Conservation (phyloP, 2,329 filamentous ascomycete species). For the Cladophialophora exuberans region DNA sequence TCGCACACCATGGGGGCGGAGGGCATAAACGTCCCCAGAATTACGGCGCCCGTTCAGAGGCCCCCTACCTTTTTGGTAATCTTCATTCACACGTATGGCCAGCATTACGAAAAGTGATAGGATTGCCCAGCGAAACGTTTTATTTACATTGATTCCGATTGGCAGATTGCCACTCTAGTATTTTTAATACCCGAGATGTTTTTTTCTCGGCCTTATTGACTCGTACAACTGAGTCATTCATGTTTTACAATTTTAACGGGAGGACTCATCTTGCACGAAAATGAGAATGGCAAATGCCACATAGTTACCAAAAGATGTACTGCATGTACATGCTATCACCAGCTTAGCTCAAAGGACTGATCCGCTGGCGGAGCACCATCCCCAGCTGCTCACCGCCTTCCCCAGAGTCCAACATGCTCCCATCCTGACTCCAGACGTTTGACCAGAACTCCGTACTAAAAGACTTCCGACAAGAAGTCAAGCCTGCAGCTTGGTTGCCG, state of each 20-base stretch:
- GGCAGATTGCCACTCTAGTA: too few relatives aligned
- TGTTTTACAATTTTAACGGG: too few relatives aligned
- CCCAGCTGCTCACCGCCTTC: neutral
- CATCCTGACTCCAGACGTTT: slow-evolving; percentile 8
- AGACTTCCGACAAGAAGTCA: neutral
- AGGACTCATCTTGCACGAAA: too few relatives aligned
- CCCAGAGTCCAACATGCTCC: neutral
- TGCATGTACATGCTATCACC: too few relatives aligned
- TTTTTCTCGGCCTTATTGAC: too few relatives aligned
- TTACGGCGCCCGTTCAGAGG: too few relatives aligned
- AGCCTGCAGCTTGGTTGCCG: neutral
- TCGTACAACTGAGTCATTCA: too few relatives aligned
- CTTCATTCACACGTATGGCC: neutral
- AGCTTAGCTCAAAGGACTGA: neutral
- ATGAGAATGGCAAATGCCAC: too few relatives aligned
- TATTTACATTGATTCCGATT: slow-evolving; percentile 7
- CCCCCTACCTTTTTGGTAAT: neutral
- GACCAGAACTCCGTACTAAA: slow-evolving; percentile 3
- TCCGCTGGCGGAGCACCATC: neutral
- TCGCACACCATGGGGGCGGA: neutral
- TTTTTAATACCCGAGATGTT: too few relatives aligned
- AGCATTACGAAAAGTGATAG: slow-evolving; percentile 1
- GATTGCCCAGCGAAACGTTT: slow-evolving; percentile 6
- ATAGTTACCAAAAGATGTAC: too few relatives aligned
- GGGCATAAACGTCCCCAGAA: neutral